phyloP scores from a whole-genome alignment of 2,329 filamentous ascomycete genomes.

The Metarhizium brunneum region DNA sequence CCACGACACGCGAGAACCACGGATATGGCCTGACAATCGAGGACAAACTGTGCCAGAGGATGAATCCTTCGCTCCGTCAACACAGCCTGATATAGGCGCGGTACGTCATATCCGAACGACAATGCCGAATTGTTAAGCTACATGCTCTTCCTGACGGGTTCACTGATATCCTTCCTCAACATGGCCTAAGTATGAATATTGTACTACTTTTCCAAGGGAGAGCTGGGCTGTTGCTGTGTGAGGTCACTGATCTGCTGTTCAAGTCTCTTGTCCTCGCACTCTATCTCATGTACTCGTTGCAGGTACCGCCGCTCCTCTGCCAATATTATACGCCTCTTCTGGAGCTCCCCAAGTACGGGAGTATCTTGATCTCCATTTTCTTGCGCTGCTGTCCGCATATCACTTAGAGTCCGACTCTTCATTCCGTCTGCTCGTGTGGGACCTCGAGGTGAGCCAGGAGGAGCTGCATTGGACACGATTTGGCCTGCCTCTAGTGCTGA shows the following conservation, averaged over 20 bases:
- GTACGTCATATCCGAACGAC: not conserved
- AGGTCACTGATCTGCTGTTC: not conserved
- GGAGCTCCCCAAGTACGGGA: not conserved
- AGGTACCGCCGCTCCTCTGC: not conserved
- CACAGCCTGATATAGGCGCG: not conserved
- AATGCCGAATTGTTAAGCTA: no score
- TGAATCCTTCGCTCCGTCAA: no score
- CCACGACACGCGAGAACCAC: no score
- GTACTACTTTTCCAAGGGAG: not conserved
- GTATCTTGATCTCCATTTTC: not conserved
- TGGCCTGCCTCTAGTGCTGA: not conserved
- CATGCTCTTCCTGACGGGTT: no score
- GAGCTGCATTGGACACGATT: not conserved
- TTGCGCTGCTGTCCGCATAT: not conserved
- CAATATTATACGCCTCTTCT: not conserved
- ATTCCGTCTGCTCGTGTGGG: not conserved
- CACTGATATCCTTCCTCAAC: no score
- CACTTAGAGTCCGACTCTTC: not conserved
- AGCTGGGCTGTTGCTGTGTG: not conserved
- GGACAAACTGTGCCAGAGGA: no score
- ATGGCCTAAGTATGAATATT: not conserved
- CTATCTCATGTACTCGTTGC: not conserved
- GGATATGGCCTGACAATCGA: no score
- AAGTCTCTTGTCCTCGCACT: not conserved
- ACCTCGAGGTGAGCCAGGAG: not conserved